These are phyloP conservation scores for Neurospora sp. DNA, from an alignment of 495 filamentous ascomycete species.

Conservation along the genomic window DNA sequence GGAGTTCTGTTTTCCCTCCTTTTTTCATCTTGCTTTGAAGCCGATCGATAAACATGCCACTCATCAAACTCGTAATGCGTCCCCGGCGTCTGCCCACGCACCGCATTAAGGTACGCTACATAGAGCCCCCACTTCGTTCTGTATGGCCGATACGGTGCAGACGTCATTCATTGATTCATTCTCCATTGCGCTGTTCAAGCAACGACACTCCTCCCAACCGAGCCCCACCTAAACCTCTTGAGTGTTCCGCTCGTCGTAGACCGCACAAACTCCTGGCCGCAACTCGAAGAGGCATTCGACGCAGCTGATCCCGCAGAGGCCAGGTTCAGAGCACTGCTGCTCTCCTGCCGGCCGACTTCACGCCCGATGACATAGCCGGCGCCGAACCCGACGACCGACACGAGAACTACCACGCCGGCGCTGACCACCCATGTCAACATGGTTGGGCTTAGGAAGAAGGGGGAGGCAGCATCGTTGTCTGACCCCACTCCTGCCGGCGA, in stretches of 20 bases:
- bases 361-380: constrained; percentile 84
- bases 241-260: constrained; percentile 28
- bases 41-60: background rate
- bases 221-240: constrained; percentile 38
- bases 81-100: background rate
- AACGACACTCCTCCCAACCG: constrained; percentile 29
- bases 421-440: constrained; percentile 85
- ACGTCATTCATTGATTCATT: background rate
- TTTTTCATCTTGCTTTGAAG: background rate
- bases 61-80: background rate
- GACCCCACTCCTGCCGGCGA: constrained; percentile 1
- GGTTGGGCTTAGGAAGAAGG: constrained; percentile 50
- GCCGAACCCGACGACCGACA: constrained; percentile 85
- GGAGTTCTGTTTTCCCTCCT: background rate
- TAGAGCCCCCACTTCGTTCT: too few species aligned
- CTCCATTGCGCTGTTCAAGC: constrained; percentile 17
- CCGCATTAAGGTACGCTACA: background rate
- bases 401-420: constrained; percentile 83
- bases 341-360: constrained; percentile 65
- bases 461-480: background rate
- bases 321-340: constrained; percentile 15
- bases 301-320: constrained; percentile 27
- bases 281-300: constrained; percentile 33
- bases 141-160: background rate
- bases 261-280: constrained; percentile 33